phyloP scores from a whole-genome alignment of 2,329 filamentous ascomycete genomes.

The Sporothrix euskadiensis region DNA sequence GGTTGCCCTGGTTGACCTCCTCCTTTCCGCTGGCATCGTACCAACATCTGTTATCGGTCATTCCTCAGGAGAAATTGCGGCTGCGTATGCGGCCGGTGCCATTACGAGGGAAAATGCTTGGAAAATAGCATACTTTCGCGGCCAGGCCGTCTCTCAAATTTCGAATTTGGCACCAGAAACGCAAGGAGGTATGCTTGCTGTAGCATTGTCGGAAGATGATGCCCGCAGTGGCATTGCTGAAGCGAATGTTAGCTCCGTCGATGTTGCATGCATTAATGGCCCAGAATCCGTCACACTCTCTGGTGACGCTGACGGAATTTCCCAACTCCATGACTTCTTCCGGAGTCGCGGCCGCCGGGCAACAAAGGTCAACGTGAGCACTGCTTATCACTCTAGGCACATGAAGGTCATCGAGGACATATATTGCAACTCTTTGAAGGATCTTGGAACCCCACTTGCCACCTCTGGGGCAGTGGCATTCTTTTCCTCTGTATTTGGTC shows the following conservation, averaged over 20 bases:
- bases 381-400: conserved; percentile 39
- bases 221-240: conserved; percentile 35
- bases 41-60: conserved; percentile 40
- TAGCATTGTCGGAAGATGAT: conserved; percentile 43
- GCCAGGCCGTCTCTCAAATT: conserved; percentile 37
- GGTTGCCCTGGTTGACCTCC: conserved; percentile 40
- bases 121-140: conserved; percentile 41
- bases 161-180: conserved; percentile 25
- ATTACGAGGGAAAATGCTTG: conserved; percentile 37
- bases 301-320: conserved; percentile 32
- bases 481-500: conserved; percentile 36
- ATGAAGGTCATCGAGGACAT: conserved; percentile 34
- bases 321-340: conserved; percentile 28
- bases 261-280: conserved; percentile 42
- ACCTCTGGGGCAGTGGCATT: background rate
- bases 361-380: conserved; percentile 33
- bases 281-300: conserved; percentile 42
- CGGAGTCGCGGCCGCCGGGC: conserved; percentile 21
- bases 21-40: conserved; percentile 36
- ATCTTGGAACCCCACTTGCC: background rate
- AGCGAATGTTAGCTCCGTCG: conserved; percentile 33
- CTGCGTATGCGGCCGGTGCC: conserved; percentile 40
- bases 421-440: conserved; percentile 31
- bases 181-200: conserved; percentile 52
- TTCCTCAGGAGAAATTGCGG: conserved; percentile 44